phyloP scores from a whole-genome alignment of 2,329 filamentous ascomycete genomes.

The Claviceps sp. region DNA sequence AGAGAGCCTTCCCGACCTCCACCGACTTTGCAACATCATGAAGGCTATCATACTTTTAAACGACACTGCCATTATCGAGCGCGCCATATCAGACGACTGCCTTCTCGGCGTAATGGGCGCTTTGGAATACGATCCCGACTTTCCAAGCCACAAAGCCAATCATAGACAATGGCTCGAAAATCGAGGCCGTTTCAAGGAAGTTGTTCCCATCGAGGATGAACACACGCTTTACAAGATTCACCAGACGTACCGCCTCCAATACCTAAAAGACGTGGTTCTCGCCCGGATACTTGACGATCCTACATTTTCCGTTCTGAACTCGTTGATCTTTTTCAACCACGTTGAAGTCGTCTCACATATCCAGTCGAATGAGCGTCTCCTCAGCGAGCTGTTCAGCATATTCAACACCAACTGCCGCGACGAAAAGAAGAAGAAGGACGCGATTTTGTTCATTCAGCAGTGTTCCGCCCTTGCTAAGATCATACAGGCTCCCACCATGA shows the following conservation, averaged over 20 bases:
- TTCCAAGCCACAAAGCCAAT: conserved; percentile 93
- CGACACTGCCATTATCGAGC: conserved; percentile 88
- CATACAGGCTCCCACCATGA: conserved; percentile 58
- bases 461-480: conserved; percentile 92
- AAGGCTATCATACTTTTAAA: conserved; percentile 91
- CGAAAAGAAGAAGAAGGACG: conserved; percentile 73
- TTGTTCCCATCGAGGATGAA: conserved; percentile 79
- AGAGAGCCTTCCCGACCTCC: conserved; percentile 74
- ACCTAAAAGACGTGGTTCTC: conserved; percentile 95
- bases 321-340: conserved; percentile 97
- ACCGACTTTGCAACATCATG: conserved; percentile 93
- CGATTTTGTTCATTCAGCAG: conserved; percentile 91
- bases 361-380: conserved; percentile 65
- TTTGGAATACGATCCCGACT: conserved; percentile 95
- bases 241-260: conserved; percentile 88
- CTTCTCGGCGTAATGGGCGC: conserved; percentile 89
- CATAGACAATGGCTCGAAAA: conserved; percentile 87
- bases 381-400: conserved; percentile 78
- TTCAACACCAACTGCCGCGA: conserved; percentile 56
- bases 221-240: conserved; percentile 82
- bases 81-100: conserved; percentile 78
- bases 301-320: conserved; percentile 94
- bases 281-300: conserved; percentile 93
- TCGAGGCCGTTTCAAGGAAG: conserved; percentile 86
- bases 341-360: conserved; percentile 94